A percentile compares a stretch with the other conserved stretches of the same genome.
These are phyloP conservation scores for Erodium moschatum DNA, from an alignment of 441 rosid species.

Conservation along the genomic window DNA sequence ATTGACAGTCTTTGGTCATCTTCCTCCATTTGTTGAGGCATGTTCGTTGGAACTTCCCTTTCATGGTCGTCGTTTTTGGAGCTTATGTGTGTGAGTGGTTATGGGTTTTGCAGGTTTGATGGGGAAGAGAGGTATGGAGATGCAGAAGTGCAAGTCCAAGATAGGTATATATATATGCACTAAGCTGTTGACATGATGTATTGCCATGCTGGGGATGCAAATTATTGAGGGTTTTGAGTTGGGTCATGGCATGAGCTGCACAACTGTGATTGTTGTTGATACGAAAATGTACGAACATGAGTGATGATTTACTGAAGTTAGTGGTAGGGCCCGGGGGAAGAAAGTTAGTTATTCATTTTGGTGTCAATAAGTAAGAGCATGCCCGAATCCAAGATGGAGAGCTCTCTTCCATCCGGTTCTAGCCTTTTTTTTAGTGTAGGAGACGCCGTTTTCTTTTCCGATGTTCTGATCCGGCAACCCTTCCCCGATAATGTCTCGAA, in stretches of 20 bases:
- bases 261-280: conserved; percentile 23
- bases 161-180: conserved; percentile 34
- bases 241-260: neutral
- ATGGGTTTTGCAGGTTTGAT: conserved; percentile 2
- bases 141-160: conserved; percentile 19
- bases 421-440: too few species aligned
- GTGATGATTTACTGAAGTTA: conserved; percentile 6
- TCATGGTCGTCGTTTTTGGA: conserved; percentile 19
- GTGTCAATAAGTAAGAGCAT: neutral
- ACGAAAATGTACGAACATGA: conserved; percentile 57
- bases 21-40: conserved; percentile 49
- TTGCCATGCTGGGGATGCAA: neutral
- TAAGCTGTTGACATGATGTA: too few species aligned
- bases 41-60: conserved; percentile 34
- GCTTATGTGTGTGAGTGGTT: neutral
- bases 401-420: neutral
- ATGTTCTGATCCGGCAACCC: too few species aligned
- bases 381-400: conserved; percentile 29
- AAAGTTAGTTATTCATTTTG: neutral
- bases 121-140: neutral
- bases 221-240: neutral
- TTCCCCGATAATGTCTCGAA: too few species aligned
- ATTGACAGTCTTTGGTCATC: conserved; percentile 40
- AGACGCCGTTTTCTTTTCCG: conserved; percentile 26
- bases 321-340: conserved; percentile 13